Evolutionary conservation across 2,329 filamentous ascomycete species (phyloP).

Genomic region (Neoarthrinium moseri): DNA sequence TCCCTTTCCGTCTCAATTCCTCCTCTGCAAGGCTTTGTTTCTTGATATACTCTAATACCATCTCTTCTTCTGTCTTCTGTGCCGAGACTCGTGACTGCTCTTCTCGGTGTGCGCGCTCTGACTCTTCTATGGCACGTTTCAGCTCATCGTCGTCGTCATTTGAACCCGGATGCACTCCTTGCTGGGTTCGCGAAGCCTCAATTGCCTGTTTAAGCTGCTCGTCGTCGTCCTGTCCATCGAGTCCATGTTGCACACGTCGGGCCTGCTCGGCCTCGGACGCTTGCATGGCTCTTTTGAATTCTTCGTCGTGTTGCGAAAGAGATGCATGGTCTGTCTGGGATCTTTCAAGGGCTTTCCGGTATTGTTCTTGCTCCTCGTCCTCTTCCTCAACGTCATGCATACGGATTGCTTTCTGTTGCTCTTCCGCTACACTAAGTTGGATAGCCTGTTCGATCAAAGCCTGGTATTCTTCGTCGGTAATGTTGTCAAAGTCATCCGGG

Average conservation of each 20-base stretch:
- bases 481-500: conserved; percentile 36
- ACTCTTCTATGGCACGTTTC: conserved; percentile 45
- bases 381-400: conserved; percentile 21
- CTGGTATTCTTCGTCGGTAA: conserved; percentile 59
- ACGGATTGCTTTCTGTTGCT: conserved; percentile 18
- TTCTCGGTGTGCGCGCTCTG: conserved; percentile 41
- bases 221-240: conserved; percentile 16
- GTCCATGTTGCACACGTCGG: conserved; percentile 7
- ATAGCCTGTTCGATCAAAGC: conserved; percentile 55
- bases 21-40: conserved; percentile 74
- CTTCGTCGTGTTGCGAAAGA: conserved; percentile 30
- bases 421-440: conserved; percentile 44
- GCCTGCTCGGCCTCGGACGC: conserved; percentile 30
- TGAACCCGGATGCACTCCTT: conserved; percentile 33
- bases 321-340: conserved; percentile 23
- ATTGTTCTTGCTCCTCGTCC: conserved; percentile 17
- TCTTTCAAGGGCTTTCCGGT: conserved; percentile 17
- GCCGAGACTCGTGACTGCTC: conserved; percentile 39
- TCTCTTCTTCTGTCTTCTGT: conserved; percentile 64
- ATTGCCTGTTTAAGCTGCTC: conserved; percentile 38
- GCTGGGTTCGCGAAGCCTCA: conserved; percentile 34
- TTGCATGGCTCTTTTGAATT: conserved; percentile 39
- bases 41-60: conserved; percentile 74
- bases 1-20: conserved; percentile 42
- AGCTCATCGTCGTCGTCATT: conserved; percentile 43